phyloP scores from a whole-genome alignment of 2,329 filamentous ascomycete species.

The Amphichorda felina region DNA sequence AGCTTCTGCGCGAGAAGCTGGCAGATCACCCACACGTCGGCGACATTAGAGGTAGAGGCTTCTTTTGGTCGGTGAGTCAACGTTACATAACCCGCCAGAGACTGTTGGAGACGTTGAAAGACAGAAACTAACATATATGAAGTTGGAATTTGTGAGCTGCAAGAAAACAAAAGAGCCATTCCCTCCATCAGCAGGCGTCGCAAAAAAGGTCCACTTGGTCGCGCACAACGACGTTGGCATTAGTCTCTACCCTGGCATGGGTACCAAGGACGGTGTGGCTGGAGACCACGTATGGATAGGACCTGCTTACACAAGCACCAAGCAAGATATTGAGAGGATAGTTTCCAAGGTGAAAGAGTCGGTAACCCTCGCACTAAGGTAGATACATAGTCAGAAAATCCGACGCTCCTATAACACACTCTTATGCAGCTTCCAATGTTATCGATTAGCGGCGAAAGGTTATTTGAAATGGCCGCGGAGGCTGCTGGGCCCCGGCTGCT shows the following conservation, averaged over 20 bases:
- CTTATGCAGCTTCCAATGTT: too few species aligned
- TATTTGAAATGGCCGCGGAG: too few species aligned
- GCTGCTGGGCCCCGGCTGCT: too few species aligned
- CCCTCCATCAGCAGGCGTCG: slow-evolving; percentile 15
- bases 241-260: slow-evolving; percentile 28
- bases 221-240: slow-evolving; percentile 31
- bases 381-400: not conserved
- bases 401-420: too few species aligned
- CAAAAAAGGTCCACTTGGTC: slow-evolving; percentile 14
- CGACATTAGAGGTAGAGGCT: slow-evolving; percentile 15
- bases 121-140: not conserved
- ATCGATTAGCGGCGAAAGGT: too few species aligned
- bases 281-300: slow-evolving; percentile 13
- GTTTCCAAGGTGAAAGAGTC: slow-evolving; percentile 7
- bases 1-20: slow-evolving; percentile 10
- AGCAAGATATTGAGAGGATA: slow-evolving; percentile 9
- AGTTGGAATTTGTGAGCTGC: slow-evolving; percentile 16
- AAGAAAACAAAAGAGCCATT: slow-evolving; percentile 15
- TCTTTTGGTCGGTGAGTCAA: slow-evolving; percentile 15
- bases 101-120: not conserved
- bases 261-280: slow-evolving; percentile 9
- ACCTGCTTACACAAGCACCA: slow-evolving; percentile 32
- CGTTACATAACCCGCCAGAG: not conserved
- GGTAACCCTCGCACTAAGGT: slow-evolving; percentile 1
- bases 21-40: slow-evolving; percentile 14